Conservation (phyloP, 163 green algal species). For the Scenedesmus sp. region DNA sequence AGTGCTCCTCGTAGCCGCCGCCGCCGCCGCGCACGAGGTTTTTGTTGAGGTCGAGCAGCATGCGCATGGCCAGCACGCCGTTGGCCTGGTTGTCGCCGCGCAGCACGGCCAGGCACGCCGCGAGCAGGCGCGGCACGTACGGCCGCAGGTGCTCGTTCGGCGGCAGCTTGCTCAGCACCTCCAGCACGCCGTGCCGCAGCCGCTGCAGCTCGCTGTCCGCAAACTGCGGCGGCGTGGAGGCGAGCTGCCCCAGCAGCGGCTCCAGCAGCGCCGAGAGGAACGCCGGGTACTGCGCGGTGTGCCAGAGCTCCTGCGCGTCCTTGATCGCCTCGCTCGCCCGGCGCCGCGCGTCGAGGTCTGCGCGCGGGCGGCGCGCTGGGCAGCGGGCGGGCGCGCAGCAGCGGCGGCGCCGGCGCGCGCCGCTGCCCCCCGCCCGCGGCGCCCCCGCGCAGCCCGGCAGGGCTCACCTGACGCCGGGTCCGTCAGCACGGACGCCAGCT, state of each 20-base stretch:
- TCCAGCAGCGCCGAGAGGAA: slow-evolving; percentile 73
- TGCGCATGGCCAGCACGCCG: slow-evolving; percentile 80
- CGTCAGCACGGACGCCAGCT: slow-evolving; percentile 16
- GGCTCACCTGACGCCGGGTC: slow-evolving; percentile 20
- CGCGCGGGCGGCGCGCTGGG: background rate
- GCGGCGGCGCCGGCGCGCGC: background rate
- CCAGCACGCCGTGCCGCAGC: slow-evolving; percentile 73
- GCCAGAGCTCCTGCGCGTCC: slow-evolving; percentile 80
- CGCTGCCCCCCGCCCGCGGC: background rate
- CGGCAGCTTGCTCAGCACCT: slow-evolving; percentile 80
- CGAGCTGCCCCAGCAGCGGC: slow-evolving; percentile 74
- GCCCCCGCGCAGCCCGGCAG: no score
- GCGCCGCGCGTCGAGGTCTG: slow-evolving; percentile 46
- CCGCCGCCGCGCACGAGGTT: slow-evolving; percentile 67
- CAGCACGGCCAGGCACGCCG: slow-evolving; percentile 69
- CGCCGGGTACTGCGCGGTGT: slow-evolving; percentile 71
- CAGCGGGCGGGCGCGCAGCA: background rate
- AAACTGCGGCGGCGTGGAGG: slow-evolving; percentile 62
- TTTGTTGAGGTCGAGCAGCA: slow-evolving; percentile 94
- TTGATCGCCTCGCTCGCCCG: slow-evolving; percentile 66
- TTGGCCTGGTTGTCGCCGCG: slow-evolving; percentile 91
- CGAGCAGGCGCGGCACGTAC: slow-evolving; percentile 71
- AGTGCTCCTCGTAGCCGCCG: slow-evolving; percentile 54
- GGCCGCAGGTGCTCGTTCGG: slow-evolving; percentile 71
- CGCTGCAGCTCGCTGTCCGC: slow-evolving; percentile 67